Base-by-base conservation (phyloP, 768 basidiomycete genomes). In the Amanita polypyramis region DNA sequence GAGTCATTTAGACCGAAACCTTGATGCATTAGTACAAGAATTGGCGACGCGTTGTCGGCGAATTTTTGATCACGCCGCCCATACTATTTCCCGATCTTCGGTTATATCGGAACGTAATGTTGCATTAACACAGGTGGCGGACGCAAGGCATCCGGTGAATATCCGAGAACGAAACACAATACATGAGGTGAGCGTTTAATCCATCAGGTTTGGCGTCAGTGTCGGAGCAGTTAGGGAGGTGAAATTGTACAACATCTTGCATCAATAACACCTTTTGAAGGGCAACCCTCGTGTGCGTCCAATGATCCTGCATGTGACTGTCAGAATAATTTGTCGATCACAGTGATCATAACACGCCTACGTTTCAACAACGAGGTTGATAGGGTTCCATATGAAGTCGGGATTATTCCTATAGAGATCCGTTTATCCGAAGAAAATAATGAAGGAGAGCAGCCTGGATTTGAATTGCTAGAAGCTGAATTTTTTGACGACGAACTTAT, bases 401-500 rank as follows among this genome's bases (percentile, higher is more conserved):
- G 35, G 47, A 60, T 43, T 52, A 14, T 17, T 32, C 39, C 45
- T 17, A 42, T 37, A 59, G 60, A 83, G 80, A 85, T 58, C 76
- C 74, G 58, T 55, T 84, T 57, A 67, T 70, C 54, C 76, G 70
- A 67, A 64, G 60, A 57, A 34, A 68, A 63, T 51, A 65, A 54
- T 38, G 55, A 55, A 54, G 58, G 10, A 10, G 20, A 25, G 19
- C 20, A 12, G 21, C 34, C 50, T 47, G 66, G 69, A 54, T 61
- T 80, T 56, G 71, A 80, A 51, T 55, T 86, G 38, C 60, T 87
- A 59, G 81, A 82, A 56, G 73, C 68, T 36, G 82, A 86, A 47
- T 89, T 89, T 65, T 87, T 91, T 62, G 87, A 90, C 67, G 81
- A 86, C 55, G 75, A 80, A 60, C 68, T 62, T 57, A 60, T 87